Base-by-base conservation (phyloP, 2,329 filamentous ascomycete genomes). In the Pestalotiopsis fici region DNA sequence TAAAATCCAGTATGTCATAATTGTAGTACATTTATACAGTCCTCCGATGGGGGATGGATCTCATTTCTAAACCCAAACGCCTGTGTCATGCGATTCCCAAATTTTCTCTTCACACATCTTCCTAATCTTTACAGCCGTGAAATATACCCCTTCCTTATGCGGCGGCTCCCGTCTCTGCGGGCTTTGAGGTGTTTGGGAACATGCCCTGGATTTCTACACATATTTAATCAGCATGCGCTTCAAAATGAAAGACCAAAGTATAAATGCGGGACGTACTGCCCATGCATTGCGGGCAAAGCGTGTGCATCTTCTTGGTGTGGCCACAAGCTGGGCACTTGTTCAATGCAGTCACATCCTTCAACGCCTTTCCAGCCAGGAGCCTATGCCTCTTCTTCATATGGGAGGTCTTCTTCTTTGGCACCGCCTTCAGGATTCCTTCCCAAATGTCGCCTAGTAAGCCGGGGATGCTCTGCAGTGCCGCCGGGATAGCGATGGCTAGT, bases 381-480 rank as follows among this genome's bases (percentile, higher is more conserved):
- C 97, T 90, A 77, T 94, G 91, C 74, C 96, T 88, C 86, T 94
- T 97, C 85, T 96, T 97, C 85, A 93, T 93, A 80, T 99, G 94
- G 55, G 95, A 98, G 39, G 94, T 97, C 88, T 98, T 99, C 85
- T 97, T 98, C 87, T 99, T 99, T 4, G 96, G 96, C 18, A 98
- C 96, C 1, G 96, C 96, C 72, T 91, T 91, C 72, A 99, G 86
- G 59, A 99, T 88, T 5, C 93, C 94, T 73, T 98, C 95, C 95
- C 95, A 98, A 75, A 99, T 90, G 70, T 92, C 93, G 66, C 88
- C 90, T 25, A 97, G 82, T n/a, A 94, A 77, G 4, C 87, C 87
- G 5, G 92, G 90, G 64, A 95, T 83, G 62, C 83, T 88, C 72
- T 89, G 85, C 71, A 93, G 83, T 50, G 83, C 81, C 13, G 87